Evolutionary conservation across 106 monocot species (phyloP), one percentile per base, ranked within the genome.

Genomic region (Dioscorea alata): DNA sequence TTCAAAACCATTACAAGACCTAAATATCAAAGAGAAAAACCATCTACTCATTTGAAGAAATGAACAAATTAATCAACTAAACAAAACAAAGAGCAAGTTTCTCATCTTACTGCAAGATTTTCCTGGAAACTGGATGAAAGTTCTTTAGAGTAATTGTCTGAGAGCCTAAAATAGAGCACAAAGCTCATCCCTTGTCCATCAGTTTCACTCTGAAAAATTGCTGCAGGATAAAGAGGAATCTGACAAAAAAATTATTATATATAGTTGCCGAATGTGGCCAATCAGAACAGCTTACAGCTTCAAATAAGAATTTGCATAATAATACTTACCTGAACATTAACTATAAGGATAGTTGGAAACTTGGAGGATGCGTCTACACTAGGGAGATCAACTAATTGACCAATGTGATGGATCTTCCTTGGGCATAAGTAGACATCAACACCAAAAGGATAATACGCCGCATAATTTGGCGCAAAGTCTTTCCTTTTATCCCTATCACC

Each of bases 391-490:
- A 99, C 83, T 82, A 85, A 90, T 33, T 81, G 90, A 72, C 78
- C 69, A 70, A 99, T 90, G 77, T 99, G 99, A 81, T 88, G 77
- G 50, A 99, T 83, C 81, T 99, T 99, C 69, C 85, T 90, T 62
- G 75, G 84, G 53, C 72, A 99, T 42, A 99, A 79, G 77, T 69
- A 99, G 13, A 99, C 90, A 84, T 99, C 99, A 21, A 90, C 87
- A 52, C 99, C 99, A 78, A 99, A 88, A 23, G 99, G 99, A 59
- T 87, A 77, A 71, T 93, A 99, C 72, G 90, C 93, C 48, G 99
- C 87, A 84, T 69, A 66, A 71, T 81, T 90, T 66, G 90, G 67
- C 61, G 99, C 90, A 76, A 83, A 79, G 16, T 90, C 99, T 85
- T 99, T 99, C 90, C 83, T 99, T 62, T 99, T 99, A 78, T 99